These are phyloP conservation scores for Sicyos baderoa DNA, from an alignment of 306 rosid species.

Conservation along the genomic window DNA sequence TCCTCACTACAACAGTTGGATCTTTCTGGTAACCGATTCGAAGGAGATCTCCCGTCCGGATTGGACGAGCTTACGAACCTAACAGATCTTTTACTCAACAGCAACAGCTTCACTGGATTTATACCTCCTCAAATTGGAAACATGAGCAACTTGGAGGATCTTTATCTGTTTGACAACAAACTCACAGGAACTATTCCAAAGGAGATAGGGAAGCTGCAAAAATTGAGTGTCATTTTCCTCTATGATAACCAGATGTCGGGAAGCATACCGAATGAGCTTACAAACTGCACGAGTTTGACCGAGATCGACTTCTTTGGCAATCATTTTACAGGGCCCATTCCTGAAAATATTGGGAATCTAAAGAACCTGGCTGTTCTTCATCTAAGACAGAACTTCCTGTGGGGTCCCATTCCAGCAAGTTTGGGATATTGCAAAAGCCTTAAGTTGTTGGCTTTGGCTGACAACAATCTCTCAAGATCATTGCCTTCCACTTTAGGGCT, in stretches of 20 bases:
- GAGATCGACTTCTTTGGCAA: slow-evolving; percentile 85
- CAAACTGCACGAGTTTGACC: slow-evolving; percentile 64
- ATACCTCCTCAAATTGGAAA: slow-evolving; percentile 73
- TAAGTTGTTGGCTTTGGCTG: slow-evolving; percentile 76
- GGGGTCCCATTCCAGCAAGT: slow-evolving; percentile 86
- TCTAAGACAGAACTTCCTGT: slow-evolving; percentile 75
- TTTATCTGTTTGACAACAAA: slow-evolving; percentile 60
- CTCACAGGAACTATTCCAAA: slow-evolving; percentile 57
- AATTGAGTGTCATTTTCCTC: slow-evolving; percentile 50
- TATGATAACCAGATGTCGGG: slow-evolving; percentile 90
- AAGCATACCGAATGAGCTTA: slow-evolving; percentile 60
- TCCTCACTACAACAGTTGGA: slow-evolving; percentile 72
- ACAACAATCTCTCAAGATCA: slow-evolving; percentile 75
- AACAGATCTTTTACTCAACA: slow-evolving; percentile 72
- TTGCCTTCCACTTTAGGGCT: slow-evolving; percentile 71
- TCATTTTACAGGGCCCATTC: slow-evolving; percentile 70
- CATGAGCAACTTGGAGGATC: slow-evolving; percentile 46
- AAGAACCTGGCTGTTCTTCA: slow-evolving; percentile 70
- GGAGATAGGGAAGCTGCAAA: slow-evolving; percentile 70
- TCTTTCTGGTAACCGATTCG: slow-evolving; percentile 64
- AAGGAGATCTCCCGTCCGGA: slow-evolving; percentile 60
- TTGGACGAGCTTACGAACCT: slow-evolving; percentile 48
- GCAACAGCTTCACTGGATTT: slow-evolving; percentile 69
- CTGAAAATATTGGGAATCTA: slow-evolving; percentile 68
- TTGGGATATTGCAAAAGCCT: slow-evolving; percentile 76